phyloP scores from a whole-genome alignment of 257 asterid species.

The Coffea canephora region DNA sequence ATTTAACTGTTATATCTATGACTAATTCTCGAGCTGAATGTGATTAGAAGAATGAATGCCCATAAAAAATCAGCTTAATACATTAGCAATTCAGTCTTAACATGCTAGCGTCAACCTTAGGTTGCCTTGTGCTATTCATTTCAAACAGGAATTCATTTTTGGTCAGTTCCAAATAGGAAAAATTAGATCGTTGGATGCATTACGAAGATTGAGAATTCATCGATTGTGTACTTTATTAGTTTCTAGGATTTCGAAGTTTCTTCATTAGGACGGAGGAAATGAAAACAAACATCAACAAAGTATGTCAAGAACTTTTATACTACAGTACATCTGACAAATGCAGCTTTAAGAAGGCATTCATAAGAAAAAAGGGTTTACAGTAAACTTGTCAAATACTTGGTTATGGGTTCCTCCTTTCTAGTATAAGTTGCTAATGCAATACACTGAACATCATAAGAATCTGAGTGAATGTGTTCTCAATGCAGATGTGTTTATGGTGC shows the following conservation, averaged over 20 bases:
- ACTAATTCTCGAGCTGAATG: neutral
- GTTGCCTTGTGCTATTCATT: neutral
- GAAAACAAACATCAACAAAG: neutral
- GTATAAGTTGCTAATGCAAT: neutral
- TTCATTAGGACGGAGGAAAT: neutral
- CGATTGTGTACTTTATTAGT: neutral
- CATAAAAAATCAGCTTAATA: neutral
- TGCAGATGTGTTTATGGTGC: neutral
- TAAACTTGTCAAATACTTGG: neutral
- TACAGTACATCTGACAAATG: neutral
- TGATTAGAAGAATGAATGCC: neutral
- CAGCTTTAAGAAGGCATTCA: too few species aligned
- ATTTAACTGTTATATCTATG: neutral
- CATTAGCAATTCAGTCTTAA: neutral
- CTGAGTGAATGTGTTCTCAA: neutral
- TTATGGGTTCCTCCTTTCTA: neutral
- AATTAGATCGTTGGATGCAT: neutral
- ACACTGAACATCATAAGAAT: neutral
- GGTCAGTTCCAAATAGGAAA: neutral
- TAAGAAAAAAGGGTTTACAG: too few species aligned
- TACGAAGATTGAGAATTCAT: neutral
- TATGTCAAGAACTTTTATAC: too few species aligned
- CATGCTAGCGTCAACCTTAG: neutral
- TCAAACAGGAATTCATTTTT: neutral
- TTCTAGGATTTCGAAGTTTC: neutral